Conservation (phyloP, 1,284 basidiomycete genomes). For the Cystobasidium sp. region DNA sequence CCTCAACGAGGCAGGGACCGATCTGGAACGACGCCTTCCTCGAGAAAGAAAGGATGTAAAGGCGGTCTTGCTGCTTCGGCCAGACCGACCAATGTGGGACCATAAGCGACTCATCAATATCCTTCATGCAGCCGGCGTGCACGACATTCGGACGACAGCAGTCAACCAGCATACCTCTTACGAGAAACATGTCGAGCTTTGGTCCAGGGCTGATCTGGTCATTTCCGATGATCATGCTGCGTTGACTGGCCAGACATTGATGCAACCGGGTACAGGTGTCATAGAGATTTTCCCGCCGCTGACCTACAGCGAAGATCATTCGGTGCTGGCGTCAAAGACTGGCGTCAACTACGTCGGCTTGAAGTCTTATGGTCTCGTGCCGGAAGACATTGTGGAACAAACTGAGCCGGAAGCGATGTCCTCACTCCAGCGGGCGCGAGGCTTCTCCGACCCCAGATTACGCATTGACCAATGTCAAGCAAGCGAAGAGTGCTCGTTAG, state of each 20-base stretch:
- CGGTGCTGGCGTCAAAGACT: neutral
- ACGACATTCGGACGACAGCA: neutral
- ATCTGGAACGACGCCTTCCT: neutral
- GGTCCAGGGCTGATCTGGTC: slow-evolving; percentile 9
- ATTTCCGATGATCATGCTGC: slow-evolving; percentile 17
- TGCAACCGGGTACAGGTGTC: slow-evolving; percentile 1
- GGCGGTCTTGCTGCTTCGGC: slow-evolving; percentile 2
- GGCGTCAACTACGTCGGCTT: neutral
- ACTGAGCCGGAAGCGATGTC: neutral
- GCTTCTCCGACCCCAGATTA: too few relatives aligned
- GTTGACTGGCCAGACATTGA: slow-evolving; percentile 10
- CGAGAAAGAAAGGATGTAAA: neutral
- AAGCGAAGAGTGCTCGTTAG: too few relatives aligned
- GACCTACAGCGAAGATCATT: neutral
- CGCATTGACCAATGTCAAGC: too few relatives aligned
- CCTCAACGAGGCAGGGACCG: neutral
- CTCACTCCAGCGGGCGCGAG: neutral
- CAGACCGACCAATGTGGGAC: neutral
- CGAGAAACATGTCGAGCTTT: neutral
- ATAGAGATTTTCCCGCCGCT: neutral
- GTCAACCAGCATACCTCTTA: neutral
- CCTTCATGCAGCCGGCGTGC: neutral
- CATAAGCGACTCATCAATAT: neutral
- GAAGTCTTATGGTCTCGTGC: neutral
- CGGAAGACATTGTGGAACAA: neutral